phyloP scores from a whole-genome alignment of 305 asterid genomes.

The Solanum hybrid region DNA sequence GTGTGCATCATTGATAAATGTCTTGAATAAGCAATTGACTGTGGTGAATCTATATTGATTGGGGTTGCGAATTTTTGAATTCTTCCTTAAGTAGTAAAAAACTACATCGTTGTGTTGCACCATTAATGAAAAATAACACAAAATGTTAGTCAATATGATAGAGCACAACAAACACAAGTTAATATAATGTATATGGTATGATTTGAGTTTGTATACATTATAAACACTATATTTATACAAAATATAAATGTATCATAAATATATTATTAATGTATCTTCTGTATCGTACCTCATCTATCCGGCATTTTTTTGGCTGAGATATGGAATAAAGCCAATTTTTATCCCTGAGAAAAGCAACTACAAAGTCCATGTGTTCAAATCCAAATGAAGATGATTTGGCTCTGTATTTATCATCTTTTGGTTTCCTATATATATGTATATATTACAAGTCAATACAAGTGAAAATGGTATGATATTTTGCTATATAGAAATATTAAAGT shows the following conservation, averaged over 20 bases:
- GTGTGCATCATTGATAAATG: not conserved
- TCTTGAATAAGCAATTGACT: not conserved
- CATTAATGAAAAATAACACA: too few relatives aligned
- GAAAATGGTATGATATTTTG: too few relatives aligned
- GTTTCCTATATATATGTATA: too few relatives aligned
- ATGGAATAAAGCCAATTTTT: too few relatives aligned
- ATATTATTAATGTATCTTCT: not conserved
- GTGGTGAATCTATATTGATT: not conserved
- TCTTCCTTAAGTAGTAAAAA: not conserved
- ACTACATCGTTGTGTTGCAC: not conserved
- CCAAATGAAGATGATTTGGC: not conserved
- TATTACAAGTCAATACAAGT: too few relatives aligned
- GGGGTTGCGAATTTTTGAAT: accelerated
- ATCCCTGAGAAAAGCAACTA: too few relatives aligned
- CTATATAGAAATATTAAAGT: not conserved
- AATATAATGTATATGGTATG: not conserved
- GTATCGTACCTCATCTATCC: not conserved
- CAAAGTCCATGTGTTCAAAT: not conserved
- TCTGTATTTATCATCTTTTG: not conserved
- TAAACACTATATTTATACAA: not conserved
- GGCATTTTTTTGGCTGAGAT: not conserved
- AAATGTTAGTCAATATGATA: too few relatives aligned
- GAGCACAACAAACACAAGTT: not conserved
- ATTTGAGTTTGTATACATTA: not conserved
- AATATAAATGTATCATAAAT: too few relatives aligned